Evolutionary conservation across 192 early-diverging fungal species (phyloP), one percentile per base, ranked within the genome.

Genomic region (Backusella morwellensis): DNA sequence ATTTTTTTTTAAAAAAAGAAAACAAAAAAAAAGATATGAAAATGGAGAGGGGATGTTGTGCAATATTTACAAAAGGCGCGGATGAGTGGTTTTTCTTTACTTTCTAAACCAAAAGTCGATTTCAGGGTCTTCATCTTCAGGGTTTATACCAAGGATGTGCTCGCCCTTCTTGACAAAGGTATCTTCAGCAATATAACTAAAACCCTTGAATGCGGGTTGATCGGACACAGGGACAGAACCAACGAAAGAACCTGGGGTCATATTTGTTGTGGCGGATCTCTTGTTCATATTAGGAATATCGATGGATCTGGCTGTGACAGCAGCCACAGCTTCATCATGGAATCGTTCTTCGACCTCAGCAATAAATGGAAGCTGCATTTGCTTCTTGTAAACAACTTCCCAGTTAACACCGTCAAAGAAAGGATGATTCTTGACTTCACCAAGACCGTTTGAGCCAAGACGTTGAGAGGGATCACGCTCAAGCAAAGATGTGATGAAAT

Each of bases 401-500:
- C 92, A 95, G 73, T 93, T 84, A 5, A 94, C 83, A 19, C 86
- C 90, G 7, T 83, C 81, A 76, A 95, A 95, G 78, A 88, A 91
- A 17, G 90, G 88, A 74, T 95, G 94, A 1, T 75, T 74, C 78
- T 95, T 95, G 71, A 95, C 90, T 71, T 90, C 89, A n/a, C 90
- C 86, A 6, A 91, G 83, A 29, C 87, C 90, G 26, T 73, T 74
- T n/a, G 83, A 63, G 32, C 93, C 93, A 11, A 92, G 84, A n/a
- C 93, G 86, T 12, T 83, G 78, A 1, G 80, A 41, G 23, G 89
- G 85, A 38, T 91, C 91, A 19, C 89, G 87, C 38, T 90, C 86
- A 26, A 91, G 82, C 6, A 86, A 66, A 4, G 87, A 87, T 23
- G 83, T 88, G 47, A 94, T 89, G 21, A 97, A 75, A 81, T 93